Conservation (phyloP, 23 red algal species). For the Cyanidiococcus yangmingshanensis region DNA sequence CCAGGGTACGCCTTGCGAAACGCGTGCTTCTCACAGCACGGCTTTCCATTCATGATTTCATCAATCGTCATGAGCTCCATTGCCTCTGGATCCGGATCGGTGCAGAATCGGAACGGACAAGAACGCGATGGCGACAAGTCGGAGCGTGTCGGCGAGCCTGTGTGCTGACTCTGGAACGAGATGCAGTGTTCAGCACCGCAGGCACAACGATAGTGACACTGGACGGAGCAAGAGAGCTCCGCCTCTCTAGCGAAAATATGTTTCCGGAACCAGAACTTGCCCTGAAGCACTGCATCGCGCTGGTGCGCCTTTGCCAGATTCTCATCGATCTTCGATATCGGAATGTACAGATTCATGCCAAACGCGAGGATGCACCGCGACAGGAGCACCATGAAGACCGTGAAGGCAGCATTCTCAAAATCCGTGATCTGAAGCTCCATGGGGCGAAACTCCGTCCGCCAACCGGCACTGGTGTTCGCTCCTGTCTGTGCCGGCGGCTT, state of each 20-base stretch:
- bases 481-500: slow-evolving; percentile 60
- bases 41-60: slow-evolving; percentile 96
- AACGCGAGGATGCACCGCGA: slow-evolving; percentile 94
- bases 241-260: slow-evolving; percentile 57
- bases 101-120: slow-evolving; percentile 19
- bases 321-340: slow-evolving; percentile 71
- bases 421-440: slow-evolving; percentile 95
- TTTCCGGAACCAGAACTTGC: slow-evolving; percentile 72
- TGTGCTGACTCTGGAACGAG: background rate
- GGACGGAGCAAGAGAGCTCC: slow-evolving; percentile 16
- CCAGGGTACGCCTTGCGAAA: slow-evolving; percentile 58
- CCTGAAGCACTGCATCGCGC: slow-evolving; percentile 33
- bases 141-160: background rate
- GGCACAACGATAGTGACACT: slow-evolving; percentile 48
- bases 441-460: slow-evolving; percentile 76
- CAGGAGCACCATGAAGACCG: slow-evolving; percentile 85
- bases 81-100: slow-evolving; percentile 55
- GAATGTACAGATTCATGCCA: slow-evolving; percentile 96
- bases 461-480: slow-evolving; percentile 37
- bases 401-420: slow-evolving; percentile 98
- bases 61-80: slow-evolving; percentile 69
- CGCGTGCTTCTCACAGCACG: slow-evolving; percentile 15
- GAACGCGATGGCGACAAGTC: background rate
- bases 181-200: slow-evolving; percentile 57
- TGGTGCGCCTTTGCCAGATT: slow-evolving; percentile 80